These are phyloP conservation scores for Abrus pulchellus DNA, from an alignment of 306 rosid species.

Conservation along the genomic window DNA sequence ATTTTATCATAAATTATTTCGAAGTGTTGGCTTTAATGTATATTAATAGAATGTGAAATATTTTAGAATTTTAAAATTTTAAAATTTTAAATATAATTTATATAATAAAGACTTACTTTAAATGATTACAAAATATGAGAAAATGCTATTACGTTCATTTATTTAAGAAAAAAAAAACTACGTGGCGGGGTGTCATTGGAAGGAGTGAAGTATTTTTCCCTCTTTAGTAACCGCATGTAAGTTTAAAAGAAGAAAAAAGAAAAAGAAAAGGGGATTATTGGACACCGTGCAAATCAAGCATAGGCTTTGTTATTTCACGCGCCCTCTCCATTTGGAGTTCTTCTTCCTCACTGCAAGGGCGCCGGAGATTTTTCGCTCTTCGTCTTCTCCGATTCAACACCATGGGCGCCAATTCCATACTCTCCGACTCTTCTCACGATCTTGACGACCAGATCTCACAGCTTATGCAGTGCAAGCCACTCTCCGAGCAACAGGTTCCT, in stretches of 20 bases:
- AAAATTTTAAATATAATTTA: background rate
- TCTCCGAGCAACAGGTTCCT: conserved; percentile 90
- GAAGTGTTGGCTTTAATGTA: too few relatives aligned
- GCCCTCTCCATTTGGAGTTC: conserved; percentile 45
- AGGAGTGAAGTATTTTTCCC: conserved; percentile 9
- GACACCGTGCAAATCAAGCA: conserved; percentile 51
- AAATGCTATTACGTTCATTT: background rate
- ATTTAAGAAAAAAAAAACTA: background rate
- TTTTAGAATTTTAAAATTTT: background rate
- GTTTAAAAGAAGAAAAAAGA: background rate
- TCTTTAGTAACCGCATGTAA: conserved; percentile 2
- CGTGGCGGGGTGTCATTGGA: conserved; percentile 25
- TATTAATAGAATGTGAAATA: too few relatives aligned
- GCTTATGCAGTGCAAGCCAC: conserved; percentile 99
- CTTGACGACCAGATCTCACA: conserved; percentile 98
- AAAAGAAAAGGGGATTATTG: conserved; percentile 33
- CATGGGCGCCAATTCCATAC: conserved; percentile 80
- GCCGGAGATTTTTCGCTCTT: conserved; percentile 30
- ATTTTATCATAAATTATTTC: too few relatives aligned
- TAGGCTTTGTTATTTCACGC: conserved; percentile 57
- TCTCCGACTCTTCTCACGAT: conserved; percentile 66
- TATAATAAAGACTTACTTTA: background rate
- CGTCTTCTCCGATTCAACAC: conserved; percentile 37
- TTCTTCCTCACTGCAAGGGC: conserved; percentile 40
- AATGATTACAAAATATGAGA: background rate